Percentiles rank a stretch among this genome's conserved stretches.
These are phyloP conservation scores for Lactarius deliciosus DNA, from an alignment of 768 basidiomycete species.

Conservation along the genomic window DNA sequence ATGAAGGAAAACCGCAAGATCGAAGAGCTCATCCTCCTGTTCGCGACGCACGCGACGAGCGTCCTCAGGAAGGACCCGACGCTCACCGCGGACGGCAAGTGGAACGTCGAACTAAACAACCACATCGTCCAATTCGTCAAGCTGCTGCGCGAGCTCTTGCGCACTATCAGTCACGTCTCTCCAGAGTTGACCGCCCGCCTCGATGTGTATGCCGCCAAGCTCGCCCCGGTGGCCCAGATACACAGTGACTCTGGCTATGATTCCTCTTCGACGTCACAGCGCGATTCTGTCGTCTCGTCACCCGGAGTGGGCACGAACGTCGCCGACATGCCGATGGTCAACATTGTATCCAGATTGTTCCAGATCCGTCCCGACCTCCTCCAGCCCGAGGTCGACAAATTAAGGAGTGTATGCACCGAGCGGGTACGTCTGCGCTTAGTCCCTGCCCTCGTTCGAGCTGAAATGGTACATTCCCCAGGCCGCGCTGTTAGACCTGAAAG, in stretches of 20 bases:
- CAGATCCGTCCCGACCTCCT: constrained; percentile 66
- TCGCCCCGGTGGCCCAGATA: constrained; percentile 57
- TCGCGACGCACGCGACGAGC: constrained; percentile 86
- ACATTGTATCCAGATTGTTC: constrained; percentile 68
- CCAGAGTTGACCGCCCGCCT: constrained; percentile 79
- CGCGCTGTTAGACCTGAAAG: constrained; percentile 85
- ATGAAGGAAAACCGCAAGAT: constrained; percentile 97
- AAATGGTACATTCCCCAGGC: constrained; percentile 48
- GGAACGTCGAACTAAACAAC: constrained; percentile 91
- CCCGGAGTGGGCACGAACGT: constrained; percentile 47
- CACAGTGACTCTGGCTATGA: constrained; percentile 68
- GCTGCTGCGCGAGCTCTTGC: constrained; percentile 79
- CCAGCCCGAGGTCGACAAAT: constrained; percentile 69
- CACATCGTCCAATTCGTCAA: constrained; percentile 89
- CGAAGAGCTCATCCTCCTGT: constrained; percentile 95
- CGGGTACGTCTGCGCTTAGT: constrained; percentile 48
- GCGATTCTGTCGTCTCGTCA: constrained; percentile 47
- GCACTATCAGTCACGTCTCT: constrained; percentile 70
- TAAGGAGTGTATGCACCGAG: constrained; percentile 67
- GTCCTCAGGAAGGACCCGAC: constrained; percentile 89
- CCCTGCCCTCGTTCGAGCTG: constrained; percentile 10
- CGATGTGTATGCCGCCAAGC: constrained; percentile 80
- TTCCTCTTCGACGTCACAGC: constrained; percentile 56
- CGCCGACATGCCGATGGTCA: constrained; percentile 77
- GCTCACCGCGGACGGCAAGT: constrained; percentile 70